Conservation (phyloP, 2,329 filamentous ascomycete genomes). For the Xylaria sp. region DNA sequence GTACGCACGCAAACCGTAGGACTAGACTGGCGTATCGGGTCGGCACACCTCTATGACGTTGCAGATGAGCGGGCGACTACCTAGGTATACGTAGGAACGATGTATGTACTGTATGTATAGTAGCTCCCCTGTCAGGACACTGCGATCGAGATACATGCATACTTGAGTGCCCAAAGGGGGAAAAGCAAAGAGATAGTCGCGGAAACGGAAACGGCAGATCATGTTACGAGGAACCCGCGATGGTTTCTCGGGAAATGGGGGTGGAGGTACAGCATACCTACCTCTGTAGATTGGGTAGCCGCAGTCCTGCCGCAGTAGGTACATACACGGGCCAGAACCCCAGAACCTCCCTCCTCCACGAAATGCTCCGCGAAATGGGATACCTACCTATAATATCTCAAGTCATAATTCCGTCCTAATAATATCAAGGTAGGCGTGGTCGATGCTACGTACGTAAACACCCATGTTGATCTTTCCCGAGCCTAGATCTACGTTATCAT, state of each 20-base stretch:
- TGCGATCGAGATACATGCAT: neutral
- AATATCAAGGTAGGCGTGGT: neutral
- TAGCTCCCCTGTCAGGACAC: too few relatives aligned
- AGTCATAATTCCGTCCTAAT: neutral
- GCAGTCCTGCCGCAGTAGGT: too few relatives aligned
- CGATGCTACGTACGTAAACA: slow-evolving; percentile 26
- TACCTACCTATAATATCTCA: too few relatives aligned
- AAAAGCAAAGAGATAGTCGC: neutral
- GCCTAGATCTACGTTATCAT: neutral
- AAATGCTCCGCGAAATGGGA: too few relatives aligned
- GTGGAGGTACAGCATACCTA: too few relatives aligned
- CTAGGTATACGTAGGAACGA: neutral
- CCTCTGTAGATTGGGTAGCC: neutral
- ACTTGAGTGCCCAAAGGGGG: neutral
- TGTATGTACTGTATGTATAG: too few relatives aligned
- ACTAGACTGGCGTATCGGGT: neutral
- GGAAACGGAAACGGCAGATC: neutral
- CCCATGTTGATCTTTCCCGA: slow-evolving; percentile 22
- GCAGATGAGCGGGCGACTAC: neutral
- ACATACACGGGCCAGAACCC: neutral
- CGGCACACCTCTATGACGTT: neutral
- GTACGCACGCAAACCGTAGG: neutral
- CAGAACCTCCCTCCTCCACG: too few relatives aligned
- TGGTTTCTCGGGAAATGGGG: neutral
- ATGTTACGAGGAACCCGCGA: slow-evolving; percentile 9